Conservation (phyloP, 495 filamentous ascomycete species). For the Penicillium malachiteum region DNA sequence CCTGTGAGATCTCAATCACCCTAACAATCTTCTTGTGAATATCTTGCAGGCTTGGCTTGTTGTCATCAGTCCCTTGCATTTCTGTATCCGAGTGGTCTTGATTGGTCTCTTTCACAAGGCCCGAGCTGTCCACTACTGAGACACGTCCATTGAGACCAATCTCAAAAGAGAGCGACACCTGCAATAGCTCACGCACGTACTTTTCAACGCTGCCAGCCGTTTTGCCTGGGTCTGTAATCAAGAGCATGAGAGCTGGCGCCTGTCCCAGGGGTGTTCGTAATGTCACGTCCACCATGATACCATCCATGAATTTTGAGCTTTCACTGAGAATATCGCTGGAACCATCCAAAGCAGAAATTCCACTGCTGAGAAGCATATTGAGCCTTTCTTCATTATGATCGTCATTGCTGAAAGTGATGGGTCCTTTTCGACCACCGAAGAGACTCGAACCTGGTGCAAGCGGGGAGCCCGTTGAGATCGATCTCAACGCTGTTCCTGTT, state of each 20-base stretch:
- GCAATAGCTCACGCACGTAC: constrained; percentile 9
- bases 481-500: no score
- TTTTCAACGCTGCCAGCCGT: not conserved
- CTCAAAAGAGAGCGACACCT: constrained; percentile 50
- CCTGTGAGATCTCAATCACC: constrained; percentile 46
- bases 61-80: constrained; percentile 22
- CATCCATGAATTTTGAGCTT: constrained; percentile 9
- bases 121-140: constrained; percentile 39
- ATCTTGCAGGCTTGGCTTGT: constrained; percentile 32
- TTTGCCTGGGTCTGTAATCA: constrained; percentile 32
- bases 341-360: constrained; percentile 1
- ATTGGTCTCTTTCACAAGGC: constrained; percentile 24
- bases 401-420: constrained; percentile 41
- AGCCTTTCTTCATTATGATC: constrained; percentile 39
- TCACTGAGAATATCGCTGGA: not conserved
- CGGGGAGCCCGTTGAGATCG: not conserved
- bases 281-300: constrained; percentile 46
- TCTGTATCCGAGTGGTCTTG: constrained; percentile 17
- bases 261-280: constrained; percentile 46
- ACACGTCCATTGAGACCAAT: constrained; percentile 63
- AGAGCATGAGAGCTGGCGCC: constrained; percentile 43
- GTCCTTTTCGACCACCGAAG: constrained; percentile 12
- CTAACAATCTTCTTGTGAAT: constrained; percentile 37
- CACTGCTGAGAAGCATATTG: constrained; percentile 26
- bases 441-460: not conserved